phyloP scores from a whole-genome alignment of 352 stramenopile genomes.

The Phytopythium mirpurense region DNA sequence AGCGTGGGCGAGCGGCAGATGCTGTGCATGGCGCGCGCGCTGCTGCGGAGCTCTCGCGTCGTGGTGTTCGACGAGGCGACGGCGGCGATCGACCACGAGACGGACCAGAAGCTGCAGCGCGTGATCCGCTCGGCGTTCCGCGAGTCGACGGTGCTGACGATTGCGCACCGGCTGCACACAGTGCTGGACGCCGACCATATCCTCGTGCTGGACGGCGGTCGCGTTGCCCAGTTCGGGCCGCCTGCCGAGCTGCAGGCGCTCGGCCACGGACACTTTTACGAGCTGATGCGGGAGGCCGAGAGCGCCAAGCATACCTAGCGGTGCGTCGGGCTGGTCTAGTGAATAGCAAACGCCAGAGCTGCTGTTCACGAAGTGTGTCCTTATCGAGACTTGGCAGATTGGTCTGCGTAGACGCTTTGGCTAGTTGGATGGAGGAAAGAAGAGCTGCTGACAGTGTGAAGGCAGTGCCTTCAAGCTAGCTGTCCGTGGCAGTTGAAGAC shows the following conservation, averaged over 20 bases:
- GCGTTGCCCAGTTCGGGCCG: slow-evolving; percentile 73
- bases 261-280: slow-evolving; percentile 40
- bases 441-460: too few relatives aligned
- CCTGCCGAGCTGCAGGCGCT: slow-evolving; percentile 53
- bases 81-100: slow-evolving; percentile 77
- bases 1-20: slow-evolving; percentile 92
- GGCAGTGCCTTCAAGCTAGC: too few relatives aligned
- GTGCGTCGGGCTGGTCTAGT: too few relatives aligned
- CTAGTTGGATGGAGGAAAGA: too few relatives aligned
- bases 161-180: slow-evolving; percentile 96
- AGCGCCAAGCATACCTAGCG: too few relatives aligned
- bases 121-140: slow-evolving; percentile 84
- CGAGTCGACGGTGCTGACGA: slow-evolving; percentile 91
- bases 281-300: slow-evolving; percentile 37
- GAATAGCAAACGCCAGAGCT: neutral
- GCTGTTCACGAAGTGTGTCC: too few relatives aligned
- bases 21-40: slow-evolving; percentile 88
- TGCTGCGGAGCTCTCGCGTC: slow-evolving; percentile 71
- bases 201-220: slow-evolving; percentile 69
- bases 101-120: slow-evolving; percentile 43
- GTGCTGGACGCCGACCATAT: slow-evolving; percentile 87
- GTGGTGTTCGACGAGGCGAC: slow-evolving; percentile 81
- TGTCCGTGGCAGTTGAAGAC: too few relatives aligned
- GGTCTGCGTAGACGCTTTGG: too few relatives aligned
- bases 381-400: too few relatives aligned